Conservation (phyloP, 2,329 filamentous ascomycete genomes). For the Hawksworthiomyces lignivorus region DNA sequence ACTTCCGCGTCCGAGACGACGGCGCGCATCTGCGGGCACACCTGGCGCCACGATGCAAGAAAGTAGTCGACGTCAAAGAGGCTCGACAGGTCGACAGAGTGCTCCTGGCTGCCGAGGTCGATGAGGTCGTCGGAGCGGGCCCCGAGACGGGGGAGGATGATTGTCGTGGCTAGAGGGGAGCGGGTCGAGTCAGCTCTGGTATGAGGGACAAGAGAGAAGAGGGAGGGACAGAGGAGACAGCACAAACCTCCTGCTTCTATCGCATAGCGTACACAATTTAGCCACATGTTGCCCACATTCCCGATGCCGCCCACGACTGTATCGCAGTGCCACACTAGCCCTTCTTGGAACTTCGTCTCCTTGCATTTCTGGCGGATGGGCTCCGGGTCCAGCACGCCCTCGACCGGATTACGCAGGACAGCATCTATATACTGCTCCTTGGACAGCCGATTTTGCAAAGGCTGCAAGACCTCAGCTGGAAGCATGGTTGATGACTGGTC, state of each 20-base stretch:
- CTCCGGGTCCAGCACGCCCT: conserved; percentile 13
- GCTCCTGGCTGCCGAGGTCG: conserved; percentile 10
- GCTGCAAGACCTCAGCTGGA: no score
- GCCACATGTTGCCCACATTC: conserved; percentile 27
- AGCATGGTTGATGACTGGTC: no score
- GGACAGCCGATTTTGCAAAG: no score
- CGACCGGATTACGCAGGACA: conserved; percentile 13
- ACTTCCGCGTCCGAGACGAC: conserved; percentile 9
- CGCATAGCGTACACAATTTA: conserved; percentile 30
- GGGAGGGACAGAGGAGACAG: not conserved
- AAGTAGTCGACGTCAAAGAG: conserved; percentile 13
- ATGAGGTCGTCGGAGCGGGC: conserved; percentile 17
- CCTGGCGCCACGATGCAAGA: conserved; percentile 9
- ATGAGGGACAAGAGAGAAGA: not conserved
- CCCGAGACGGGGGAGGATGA: conserved; percentile 14
- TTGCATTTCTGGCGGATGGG: conserved; percentile 20
- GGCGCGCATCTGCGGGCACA: conserved; percentile 13
- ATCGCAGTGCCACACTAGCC: conserved; percentile 29
- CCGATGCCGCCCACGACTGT: conserved; percentile 28
- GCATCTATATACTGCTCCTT: conserved; percentile 15
- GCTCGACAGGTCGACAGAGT: conserved; percentile 8
- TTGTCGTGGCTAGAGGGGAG: conserved; percentile 11
- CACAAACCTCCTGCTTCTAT: conserved; percentile 21
- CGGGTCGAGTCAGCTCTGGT: no score
- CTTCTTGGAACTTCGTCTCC: conserved; percentile 22